A percentile compares a stretch with the other conserved stretches of the same genome.
Conservation (phyloP, 2,329 filamentous ascomycete species). For the Colletotrichum destructivum region DNA sequence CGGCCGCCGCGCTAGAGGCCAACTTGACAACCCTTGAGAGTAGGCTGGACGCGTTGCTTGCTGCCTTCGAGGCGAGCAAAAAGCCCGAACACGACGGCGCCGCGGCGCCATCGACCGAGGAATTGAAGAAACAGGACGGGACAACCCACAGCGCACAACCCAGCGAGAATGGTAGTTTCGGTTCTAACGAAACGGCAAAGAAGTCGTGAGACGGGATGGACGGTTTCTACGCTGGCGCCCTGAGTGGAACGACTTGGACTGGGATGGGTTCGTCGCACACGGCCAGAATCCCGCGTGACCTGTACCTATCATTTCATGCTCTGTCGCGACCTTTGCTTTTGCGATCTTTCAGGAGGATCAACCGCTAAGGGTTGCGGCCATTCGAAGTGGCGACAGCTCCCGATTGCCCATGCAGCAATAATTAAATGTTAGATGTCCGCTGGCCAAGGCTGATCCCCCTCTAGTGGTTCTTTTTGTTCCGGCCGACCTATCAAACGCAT, state of each 20-base stretch:
- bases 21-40: slow-evolving; percentile 67
- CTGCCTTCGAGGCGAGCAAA: slow-evolving; percentile 58
- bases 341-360: background rate
- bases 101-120: background rate
- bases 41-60: slow-evolving; percentile 70
- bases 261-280: background rate
- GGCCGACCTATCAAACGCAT: slow-evolving; percentile 22
- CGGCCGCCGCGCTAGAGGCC: slow-evolving; percentile 67
- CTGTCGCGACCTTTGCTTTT: background rate
- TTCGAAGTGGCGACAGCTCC: slow-evolving; percentile 20
- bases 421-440: slow-evolving; percentile 5
- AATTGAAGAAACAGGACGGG: slow-evolving; percentile 15
- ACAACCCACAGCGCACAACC: background rate
- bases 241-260: background rate
- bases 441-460: slow-evolving; percentile 10
- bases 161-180: background rate
- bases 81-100: background rate
- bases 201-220: slow-evolving; percentile 1
- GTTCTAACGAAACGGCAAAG: slow-evolving; percentile 6
- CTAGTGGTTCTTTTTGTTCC: slow-evolving; percentile 10
- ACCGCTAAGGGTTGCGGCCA: slow-evolving; percentile 1
- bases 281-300: background rate
- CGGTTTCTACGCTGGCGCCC: background rate
- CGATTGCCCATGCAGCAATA: slow-evolving; percentile 12
- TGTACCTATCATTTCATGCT: background rate